Conservation (phyloP, 1,139 yeast genomes). For the Geotrichum australiense region DNA sequence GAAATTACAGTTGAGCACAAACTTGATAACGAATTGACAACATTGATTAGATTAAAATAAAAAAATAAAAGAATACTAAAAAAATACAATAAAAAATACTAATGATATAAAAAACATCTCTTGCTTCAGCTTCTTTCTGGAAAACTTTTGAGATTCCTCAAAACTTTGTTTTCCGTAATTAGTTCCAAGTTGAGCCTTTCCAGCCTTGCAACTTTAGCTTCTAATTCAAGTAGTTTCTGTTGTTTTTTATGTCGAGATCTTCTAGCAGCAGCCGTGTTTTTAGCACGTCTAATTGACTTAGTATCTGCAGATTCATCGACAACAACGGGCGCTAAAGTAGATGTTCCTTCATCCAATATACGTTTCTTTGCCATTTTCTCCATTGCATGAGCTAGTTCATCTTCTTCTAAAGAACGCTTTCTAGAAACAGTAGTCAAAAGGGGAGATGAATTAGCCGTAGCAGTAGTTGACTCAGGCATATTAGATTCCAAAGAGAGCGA, state of each 20-base stretch:
- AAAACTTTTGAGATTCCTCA: constrained; percentile 13
- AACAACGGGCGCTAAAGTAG: constrained; percentile 48
- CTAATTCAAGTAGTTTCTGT: constrained; percentile 81
- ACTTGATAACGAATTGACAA: too few relatives aligned
- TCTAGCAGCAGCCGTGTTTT: constrained; percentile 96
- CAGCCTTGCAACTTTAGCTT: constrained; percentile 63
- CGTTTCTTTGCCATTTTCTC: background rate
- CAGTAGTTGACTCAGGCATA: background rate
- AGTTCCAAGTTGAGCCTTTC: constrained; percentile 18
- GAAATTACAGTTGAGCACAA: background rate
- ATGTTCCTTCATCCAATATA: background rate
- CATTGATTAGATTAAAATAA: background rate
- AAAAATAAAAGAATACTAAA: background rate
- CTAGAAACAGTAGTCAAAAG: background rate
- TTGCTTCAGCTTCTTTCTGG: constrained; percentile 8
- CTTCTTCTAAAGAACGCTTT: background rate
- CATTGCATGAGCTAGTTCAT: background rate
- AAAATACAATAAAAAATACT: background rate
- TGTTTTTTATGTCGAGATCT: constrained; percentile 90
- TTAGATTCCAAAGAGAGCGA: background rate
- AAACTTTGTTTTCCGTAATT: constrained; percentile 17
- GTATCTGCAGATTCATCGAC: constrained; percentile 53
- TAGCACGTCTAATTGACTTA: constrained; percentile 73
- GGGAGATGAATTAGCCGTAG: background rate
- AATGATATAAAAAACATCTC: background rate